Percentiles rank a stretch among this genome's conserved stretches.
Evolutionary conservation across 305 asterid species (phyloP).

Genomic region (Rubia tinctorum): DNA sequence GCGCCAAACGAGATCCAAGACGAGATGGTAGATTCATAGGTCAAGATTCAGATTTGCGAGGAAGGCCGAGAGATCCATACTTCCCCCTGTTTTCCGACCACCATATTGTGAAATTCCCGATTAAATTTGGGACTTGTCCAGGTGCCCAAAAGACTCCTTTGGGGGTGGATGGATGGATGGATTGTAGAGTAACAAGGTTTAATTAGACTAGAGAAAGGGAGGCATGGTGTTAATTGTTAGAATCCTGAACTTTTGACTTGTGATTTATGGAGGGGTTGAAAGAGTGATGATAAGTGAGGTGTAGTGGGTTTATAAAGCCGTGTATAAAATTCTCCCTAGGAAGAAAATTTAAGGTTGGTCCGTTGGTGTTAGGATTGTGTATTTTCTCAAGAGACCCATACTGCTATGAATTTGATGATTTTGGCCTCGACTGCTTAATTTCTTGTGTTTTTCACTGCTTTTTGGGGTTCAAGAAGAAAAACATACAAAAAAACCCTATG

Average conservation of each 20-base stretch:
- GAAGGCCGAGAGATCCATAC: not conserved
- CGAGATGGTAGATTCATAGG: slow-evolving; percentile 78
- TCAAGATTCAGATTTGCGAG: not conserved
- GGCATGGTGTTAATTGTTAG: slow-evolving; percentile 13
- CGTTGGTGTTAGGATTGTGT: too few relatives aligned
- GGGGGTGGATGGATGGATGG: not conserved
- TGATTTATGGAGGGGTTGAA: slow-evolving; percentile 24
- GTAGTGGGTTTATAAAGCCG: not conserved
- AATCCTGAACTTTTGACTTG: slow-evolving; percentile 26
- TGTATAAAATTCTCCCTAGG: too few relatives aligned
- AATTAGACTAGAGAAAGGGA: slow-evolving; percentile 32
- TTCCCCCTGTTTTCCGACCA: not conserved
- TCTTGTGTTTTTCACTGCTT: too few relatives aligned
- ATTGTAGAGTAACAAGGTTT: slow-evolving; percentile 30
- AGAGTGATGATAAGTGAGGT: slow-evolving; percentile 15
- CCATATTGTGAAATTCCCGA: not conserved
- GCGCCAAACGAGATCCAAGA: slow-evolving; percentile 92
- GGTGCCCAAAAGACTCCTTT: not conserved
- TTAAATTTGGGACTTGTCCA: not conserved
- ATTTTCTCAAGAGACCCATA: too few relatives aligned
- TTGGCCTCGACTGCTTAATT: too few relatives aligned
- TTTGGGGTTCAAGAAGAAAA: too few relatives aligned
- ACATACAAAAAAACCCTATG: too few relatives aligned
- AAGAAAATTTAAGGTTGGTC: too few relatives aligned
- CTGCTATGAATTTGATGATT: too few relatives aligned